Evolutionary conservation across 2,329 filamentous ascomycete genomes (phyloP).

Genomic region (Zymoseptoria crescenta): DNA sequence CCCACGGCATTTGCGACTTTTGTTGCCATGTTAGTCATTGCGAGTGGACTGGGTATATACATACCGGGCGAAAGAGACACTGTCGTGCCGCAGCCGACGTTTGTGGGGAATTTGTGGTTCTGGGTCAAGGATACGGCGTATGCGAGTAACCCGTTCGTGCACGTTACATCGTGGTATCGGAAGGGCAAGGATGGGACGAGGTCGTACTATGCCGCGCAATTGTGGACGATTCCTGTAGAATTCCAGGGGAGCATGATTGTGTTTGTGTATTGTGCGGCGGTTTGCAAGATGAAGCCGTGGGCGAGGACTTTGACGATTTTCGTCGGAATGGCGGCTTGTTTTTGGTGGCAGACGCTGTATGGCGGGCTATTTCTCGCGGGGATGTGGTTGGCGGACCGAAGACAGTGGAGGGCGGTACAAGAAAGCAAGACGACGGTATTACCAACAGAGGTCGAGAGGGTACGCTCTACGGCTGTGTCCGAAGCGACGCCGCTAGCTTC

Average conservation of each 20-base stretch:
- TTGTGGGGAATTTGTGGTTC: not conserved
- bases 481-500: not conserved
- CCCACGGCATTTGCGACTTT: not conserved
- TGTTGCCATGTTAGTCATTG: not conserved
- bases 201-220: not conserved
- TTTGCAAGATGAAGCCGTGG: conserved; percentile 3
- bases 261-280: conserved; percentile 3
- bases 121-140: not conserved
- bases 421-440: not conserved
- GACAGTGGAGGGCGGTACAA: not conserved
- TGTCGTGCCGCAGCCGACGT: not conserved
- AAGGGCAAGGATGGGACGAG: not conserved
- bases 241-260: conserved; percentile 8
- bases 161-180: not conserved
- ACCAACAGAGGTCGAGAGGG: not conserved
- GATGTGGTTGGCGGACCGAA: conserved; percentile 3
- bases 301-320: conserved; percentile 4
- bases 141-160: not conserved
- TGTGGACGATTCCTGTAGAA: conserved; percentile 11
- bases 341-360: conserved; percentile 2
- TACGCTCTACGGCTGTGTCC: not conserved
- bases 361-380: not conserved
- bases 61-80: not conserved
- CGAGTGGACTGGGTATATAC: not conserved
- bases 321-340: conserved; percentile 1